phyloP scores from a whole-genome alignment of 2,329 filamentous ascomycete species.

The Xylaria sp. region DNA sequence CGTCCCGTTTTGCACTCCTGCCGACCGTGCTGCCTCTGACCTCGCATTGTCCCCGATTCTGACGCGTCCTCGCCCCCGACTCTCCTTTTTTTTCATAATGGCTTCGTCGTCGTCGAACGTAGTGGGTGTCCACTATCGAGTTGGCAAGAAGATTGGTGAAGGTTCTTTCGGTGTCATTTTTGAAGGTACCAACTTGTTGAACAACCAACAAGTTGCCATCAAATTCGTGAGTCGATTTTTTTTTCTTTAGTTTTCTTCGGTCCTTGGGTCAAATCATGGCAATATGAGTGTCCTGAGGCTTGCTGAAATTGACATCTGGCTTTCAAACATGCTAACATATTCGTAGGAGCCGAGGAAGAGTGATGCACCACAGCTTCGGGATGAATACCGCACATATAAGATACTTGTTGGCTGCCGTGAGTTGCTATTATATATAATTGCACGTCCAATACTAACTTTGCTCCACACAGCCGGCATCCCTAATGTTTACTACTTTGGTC shows the following conservation, averaged over 20 bases:
- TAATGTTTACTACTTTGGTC: constrained; percentile 99
- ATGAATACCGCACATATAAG: constrained; percentile 99
- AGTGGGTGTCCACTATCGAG: constrained; percentile 97
- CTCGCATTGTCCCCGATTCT: constrained; percentile 35
- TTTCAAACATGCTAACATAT: constrained; percentile 22
- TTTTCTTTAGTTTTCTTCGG: constrained; percentile 18
- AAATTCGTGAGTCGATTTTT: constrained; percentile 85
- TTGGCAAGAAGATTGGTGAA: constrained; percentile 99
- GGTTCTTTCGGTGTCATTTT: constrained; percentile 99
- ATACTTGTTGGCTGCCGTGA: constrained; percentile 98
- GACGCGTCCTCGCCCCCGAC: constrained; percentile 27
- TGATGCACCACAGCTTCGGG: constrained; percentile 95
- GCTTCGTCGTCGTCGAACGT: constrained; percentile 94
- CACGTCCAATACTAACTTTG: constrained; percentile 40
- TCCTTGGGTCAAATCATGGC: neutral
- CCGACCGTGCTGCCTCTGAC: constrained; percentile 24
- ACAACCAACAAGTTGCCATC: constrained; percentile 99
- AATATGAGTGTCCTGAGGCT: neutral
- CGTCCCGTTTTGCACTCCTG: constrained; percentile 14
- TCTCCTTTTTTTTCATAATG: constrained; percentile 62
- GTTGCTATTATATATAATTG: constrained; percentile 55
- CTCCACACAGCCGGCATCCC: constrained; percentile 83
- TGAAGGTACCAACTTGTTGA: constrained; percentile 96
- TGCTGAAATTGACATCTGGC: neutral
- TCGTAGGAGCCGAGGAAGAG: constrained; percentile 94